Evolutionary conservation across 495 filamentous ascomycete species (phyloP).

Genomic region (Pseudomonodictys pantanalensis): DNA sequence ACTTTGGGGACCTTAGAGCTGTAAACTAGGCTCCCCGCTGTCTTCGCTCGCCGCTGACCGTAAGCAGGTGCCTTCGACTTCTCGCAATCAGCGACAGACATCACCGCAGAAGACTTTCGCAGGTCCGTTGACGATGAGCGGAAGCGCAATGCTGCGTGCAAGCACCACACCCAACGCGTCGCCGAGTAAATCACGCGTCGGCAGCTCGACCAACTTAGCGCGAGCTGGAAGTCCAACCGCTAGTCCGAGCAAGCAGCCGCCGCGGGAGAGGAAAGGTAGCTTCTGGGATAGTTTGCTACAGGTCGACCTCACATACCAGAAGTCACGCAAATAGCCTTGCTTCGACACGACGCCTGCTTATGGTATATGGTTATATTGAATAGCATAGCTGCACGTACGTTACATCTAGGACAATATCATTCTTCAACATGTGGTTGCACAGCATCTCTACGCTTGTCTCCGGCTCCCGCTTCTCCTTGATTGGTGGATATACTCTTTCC

Average conservation of each 20-base stretch:
- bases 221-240: conserved; percentile 13
- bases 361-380: too few species aligned
- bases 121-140: not conserved
- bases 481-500: too few species aligned
- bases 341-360: too few species aligned
- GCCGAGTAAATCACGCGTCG: conserved; percentile 6
- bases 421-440: too few species aligned
- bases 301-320: conserved; percentile 37
- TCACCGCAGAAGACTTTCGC: conserved; percentile 9
- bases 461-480: too few species aligned
- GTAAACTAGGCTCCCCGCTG: conserved; percentile 14
- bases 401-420: too few species aligned
- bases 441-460: too few species aligned
- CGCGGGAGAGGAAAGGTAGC: conserved; percentile 10
- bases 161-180: conserved; percentile 9
- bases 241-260: conserved; percentile 21
- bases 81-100: not conserved
- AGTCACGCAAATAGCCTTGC: not conserved
- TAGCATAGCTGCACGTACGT: too few species aligned
- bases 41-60: not conserved
- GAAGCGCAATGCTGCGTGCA: not conserved
- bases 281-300: conserved; percentile 40
- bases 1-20: conserved; percentile 40
- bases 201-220: not conserved
- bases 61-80: not conserved